Evolutionary conservation across 2,329 filamentous ascomycete genomes (phyloP), one percentile per base, ranked within the genome.

Genomic region (Alternaria sp.): DNA sequence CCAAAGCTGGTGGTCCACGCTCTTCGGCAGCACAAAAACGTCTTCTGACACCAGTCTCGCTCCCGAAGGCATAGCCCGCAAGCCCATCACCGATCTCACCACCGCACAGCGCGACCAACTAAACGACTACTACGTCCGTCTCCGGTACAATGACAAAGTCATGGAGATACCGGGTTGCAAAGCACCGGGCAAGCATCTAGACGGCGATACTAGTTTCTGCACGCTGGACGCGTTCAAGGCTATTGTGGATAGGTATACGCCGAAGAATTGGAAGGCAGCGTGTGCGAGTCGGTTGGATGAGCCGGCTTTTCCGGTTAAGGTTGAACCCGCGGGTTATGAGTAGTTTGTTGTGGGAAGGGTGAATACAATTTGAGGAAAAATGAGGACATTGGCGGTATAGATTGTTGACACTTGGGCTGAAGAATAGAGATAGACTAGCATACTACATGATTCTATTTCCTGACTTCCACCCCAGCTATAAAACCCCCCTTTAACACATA

Each of bases 161-260:
- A 88, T 98, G 75, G 88, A 86, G 13, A 85, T 99, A 17, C 95
- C 95, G 0, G 94, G 93, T 3, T 99, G 96, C 79, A 89, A 86
- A 68, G 81, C 85, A 10, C 80, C 85, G 0, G 93, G 93, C 7
- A 96, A 94, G 64, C 96, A 99, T 80, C 85, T 97, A 3, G 88
- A 92, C 1, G 93, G 93, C 1, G 92, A 98, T 71, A 90, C 93
- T 70, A 92, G 89, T 25, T 95, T 98, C 74, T 99, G 96, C 81
- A 98, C 95, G 0, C 81, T 99, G 89, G 88, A 91, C 60, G 93
- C 95, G 0, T 99, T 99, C 85, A 98, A 98, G 81, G 84, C 88
- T 55, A 92, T 97, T 59, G 93, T 96, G 3, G 95, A 98, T 81
- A 93, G 93, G 73, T 96, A 92, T 76, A 96, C 93, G 1, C 96